phyloP scores from a whole-genome alignment of 208 protist species.

The Naegleria lovaniensis region DNA sequence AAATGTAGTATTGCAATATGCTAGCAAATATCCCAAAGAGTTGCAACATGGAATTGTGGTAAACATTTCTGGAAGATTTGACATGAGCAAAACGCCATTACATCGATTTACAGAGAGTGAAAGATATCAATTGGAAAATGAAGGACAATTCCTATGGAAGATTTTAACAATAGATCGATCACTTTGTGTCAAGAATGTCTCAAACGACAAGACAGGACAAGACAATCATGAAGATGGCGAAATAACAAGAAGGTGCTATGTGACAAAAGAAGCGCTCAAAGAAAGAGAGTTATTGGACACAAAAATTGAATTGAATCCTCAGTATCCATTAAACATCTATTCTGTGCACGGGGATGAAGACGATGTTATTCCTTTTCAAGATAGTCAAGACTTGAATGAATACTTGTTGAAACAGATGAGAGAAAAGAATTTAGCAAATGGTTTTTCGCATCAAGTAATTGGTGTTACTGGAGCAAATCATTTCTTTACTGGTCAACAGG shows the following conservation, averaged over 20 bases:
- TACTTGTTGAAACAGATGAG: not conserved
- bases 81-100: not conserved
- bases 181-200: no score
- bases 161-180: not conserved
- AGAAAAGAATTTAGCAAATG: not conserved
- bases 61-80: not conserved
- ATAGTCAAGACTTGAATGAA: not conserved
- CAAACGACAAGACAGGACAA: no score
- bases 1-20: not conserved
- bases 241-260: not conserved
- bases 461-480: not conserved
- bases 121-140: not conserved
- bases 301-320: not conserved
- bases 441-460: not conserved
- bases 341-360: not conserved
- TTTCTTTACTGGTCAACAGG: not conserved
- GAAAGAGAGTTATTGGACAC: not conserved
- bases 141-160: not conserved
- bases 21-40: not conserved
- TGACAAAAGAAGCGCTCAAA: not conserved
- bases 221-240: no score
- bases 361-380: not conserved
- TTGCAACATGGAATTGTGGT: not conserved
- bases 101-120: not conserved
- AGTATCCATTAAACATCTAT: not conserved